A percentile compares a stretch with the other conserved stretches of the same genome.
Evolutionary conservation across 78 protist genomes (phyloP).

Genomic region (Dictyostelium citrinum): DNA sequence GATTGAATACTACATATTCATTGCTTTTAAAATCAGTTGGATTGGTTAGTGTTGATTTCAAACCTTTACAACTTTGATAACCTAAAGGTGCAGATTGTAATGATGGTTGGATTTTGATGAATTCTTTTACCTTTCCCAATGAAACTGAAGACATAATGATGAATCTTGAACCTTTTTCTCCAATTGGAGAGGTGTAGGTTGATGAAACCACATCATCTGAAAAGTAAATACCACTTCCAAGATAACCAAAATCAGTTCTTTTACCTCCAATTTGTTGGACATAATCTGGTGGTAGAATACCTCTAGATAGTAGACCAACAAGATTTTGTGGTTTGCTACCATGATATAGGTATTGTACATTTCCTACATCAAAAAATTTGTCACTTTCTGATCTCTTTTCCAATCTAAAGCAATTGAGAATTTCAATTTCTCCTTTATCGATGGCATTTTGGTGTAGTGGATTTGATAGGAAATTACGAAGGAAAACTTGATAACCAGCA

Average conservation of each 20-base stretch:
- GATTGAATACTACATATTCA: constrained; percentile 35
- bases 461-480: background rate
- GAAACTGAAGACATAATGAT: constrained; percentile 13
- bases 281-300: constrained; percentile 11
- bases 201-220: background rate
- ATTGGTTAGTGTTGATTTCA: background rate
- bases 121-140: background rate
- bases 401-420: constrained; percentile 10
- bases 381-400: background rate
- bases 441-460: background rate
- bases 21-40: constrained; percentile 15
- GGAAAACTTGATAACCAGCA: background rate
- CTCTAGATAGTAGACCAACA: constrained; percentile 26
- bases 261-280: background rate
- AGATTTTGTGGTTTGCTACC: constrained; percentile 21
- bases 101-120: background rate
- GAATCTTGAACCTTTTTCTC: background rate
- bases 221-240: constrained; percentile 52
- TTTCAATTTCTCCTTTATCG: background rate
- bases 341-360: constrained; percentile 31
- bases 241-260: constrained; percentile 53
- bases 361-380: background rate
- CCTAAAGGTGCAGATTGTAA: constrained; percentile 13
- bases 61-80: constrained; percentile 26
- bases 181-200: background rate